Base-by-base conservation (phyloP, 2,329 filamentous ascomycete genomes). In the Cercospora nicotianae region DNA sequence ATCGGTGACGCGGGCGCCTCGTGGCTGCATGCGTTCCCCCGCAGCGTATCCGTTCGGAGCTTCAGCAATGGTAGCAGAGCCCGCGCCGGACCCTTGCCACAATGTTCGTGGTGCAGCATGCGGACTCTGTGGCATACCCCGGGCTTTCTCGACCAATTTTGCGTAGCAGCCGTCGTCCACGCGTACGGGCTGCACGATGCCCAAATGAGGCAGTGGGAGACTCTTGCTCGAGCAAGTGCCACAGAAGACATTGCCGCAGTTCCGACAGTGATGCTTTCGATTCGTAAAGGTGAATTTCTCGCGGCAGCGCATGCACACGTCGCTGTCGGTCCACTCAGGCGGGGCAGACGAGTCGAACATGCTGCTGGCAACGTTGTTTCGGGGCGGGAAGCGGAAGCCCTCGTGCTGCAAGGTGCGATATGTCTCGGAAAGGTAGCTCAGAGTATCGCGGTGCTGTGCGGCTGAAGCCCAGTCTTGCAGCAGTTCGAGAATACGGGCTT, bases 291-390 rank as follows among this genome's bases (percentile, higher is more conserved):
- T 97, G 76, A 99, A 99, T 18, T 93, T 82, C 12, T 94, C 97
- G 73, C 95, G 89, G 79, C 95, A 99, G 77, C 95, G 91, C 93
- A 99, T 97, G 79, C 95, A 99, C 33, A 99, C 94, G 76, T 99
- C 95, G 10, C 94, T 97, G 81, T 99, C 95, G 61, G 90, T 89
- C 95, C 95, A 99, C 81, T 99, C 95, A 0, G 95, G 95, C 9
- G 95, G 95, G 90, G 95, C 95, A 76, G 90, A 97, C 78, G 93
- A 97, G 78, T 99, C 94, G 72, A 98, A 88, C 94, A 99, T 99
- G 80, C 91, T 97, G 81, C 93, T 96, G n/a, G 94, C 87, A 55
- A 99, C 91, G 28, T 91, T 89, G 48, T 90, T 88, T 75, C 90
- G 92, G 4, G 95, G 95, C 1, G 95, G 95, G 72, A 99, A 99